Conservation (phyloP, 768 basidiomycete species). For the Suillus cothurnatus region DNA sequence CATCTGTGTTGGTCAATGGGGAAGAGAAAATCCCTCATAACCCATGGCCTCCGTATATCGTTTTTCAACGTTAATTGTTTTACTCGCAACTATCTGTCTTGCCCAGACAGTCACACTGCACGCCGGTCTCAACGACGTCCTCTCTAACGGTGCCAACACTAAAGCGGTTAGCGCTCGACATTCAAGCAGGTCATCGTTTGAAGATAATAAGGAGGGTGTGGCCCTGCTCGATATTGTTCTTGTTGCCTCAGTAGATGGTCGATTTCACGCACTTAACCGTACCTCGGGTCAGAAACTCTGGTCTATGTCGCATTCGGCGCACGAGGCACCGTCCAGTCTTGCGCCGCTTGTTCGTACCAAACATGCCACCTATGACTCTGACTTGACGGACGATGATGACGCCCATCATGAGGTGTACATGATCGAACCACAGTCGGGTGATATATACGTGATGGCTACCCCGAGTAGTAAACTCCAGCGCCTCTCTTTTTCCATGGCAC, state of each 20-base stretch:
- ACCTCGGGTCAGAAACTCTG: conserved; percentile 81
- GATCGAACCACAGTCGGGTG: conserved; percentile 93
- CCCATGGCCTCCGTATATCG: conserved; percentile 39
- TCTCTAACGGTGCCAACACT: conserved; percentile 26
- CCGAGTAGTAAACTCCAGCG: conserved; percentile 75
- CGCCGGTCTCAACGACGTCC: conserved; percentile 26
- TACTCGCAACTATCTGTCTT: conserved; percentile 32
- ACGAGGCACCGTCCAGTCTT: conserved; percentile 53
- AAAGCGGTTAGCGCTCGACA: conserved; percentile 18
- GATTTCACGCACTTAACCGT: conserved; percentile 90
- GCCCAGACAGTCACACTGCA: conserved; percentile 35
- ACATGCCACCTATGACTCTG: conserved; percentile 60
- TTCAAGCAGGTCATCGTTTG: conserved; percentile 12
- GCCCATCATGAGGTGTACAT: conserved; percentile 77
- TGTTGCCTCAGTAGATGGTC: conserved; percentile 92
- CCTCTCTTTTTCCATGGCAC: conserved; percentile 89
- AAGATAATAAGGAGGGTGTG: conserved; percentile 42
- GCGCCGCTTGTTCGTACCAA: conserved; percentile 75
- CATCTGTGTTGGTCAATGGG: conserved; percentile 27
- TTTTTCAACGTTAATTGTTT: conserved; percentile 26
- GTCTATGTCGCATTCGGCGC: conserved; percentile 76
- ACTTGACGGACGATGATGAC: conserved; percentile 55
- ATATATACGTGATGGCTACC: conserved; percentile 83
- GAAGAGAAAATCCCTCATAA: conserved; percentile 18
- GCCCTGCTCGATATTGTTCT: conserved; percentile 83